Conservation (phyloP, 371 early-diverging fungal species). For the Parasitella parasitica region DNA sequence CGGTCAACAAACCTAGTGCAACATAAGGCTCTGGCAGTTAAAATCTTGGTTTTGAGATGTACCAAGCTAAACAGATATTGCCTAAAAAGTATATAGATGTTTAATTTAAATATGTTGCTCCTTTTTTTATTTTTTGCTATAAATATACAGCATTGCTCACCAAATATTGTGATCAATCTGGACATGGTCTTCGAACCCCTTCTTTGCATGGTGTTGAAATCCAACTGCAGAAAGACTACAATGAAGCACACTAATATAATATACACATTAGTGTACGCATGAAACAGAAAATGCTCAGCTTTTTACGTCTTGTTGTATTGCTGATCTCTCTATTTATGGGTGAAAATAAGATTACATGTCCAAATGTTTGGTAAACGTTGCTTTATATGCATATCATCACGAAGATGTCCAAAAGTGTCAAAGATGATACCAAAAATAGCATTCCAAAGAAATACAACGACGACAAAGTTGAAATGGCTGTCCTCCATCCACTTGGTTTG, state of each 20-base stretch:
- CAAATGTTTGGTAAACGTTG: too few relatives aligned
- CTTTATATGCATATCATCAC: constrained; percentile 48
- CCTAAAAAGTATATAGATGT: constrained; percentile 13
- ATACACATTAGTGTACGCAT: not conserved
- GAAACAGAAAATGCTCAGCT: not conserved
- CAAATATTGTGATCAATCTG: constrained; percentile 60
- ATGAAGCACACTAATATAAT: constrained; percentile 46
- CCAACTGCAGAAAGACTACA: constrained; percentile 57
- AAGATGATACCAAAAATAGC: constrained; percentile 66
- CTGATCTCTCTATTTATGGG: constrained; percentile 36
- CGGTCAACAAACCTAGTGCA: constrained; percentile 43
- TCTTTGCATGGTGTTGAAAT: constrained; percentile 52
- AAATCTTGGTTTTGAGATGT: constrained; percentile 55
- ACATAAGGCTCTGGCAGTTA: constrained; percentile 60
- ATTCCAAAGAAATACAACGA: constrained; percentile 57
- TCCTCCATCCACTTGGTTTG: constrained; percentile 48
- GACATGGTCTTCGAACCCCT: constrained; percentile 57
- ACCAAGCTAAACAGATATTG: constrained; percentile 60
- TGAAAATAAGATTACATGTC: not conserved
- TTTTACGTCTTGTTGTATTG: constrained; percentile 52
- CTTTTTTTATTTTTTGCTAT: not conserved
- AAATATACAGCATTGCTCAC: not conserved
- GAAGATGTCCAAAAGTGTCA: constrained; percentile 61
- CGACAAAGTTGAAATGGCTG: constrained; percentile 55
- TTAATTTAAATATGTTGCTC: not conserved